Evolutionary conservation across 2,329 filamentous ascomycete genomes (phyloP).

Genomic region (Tolypocladium guangdongense): DNA sequence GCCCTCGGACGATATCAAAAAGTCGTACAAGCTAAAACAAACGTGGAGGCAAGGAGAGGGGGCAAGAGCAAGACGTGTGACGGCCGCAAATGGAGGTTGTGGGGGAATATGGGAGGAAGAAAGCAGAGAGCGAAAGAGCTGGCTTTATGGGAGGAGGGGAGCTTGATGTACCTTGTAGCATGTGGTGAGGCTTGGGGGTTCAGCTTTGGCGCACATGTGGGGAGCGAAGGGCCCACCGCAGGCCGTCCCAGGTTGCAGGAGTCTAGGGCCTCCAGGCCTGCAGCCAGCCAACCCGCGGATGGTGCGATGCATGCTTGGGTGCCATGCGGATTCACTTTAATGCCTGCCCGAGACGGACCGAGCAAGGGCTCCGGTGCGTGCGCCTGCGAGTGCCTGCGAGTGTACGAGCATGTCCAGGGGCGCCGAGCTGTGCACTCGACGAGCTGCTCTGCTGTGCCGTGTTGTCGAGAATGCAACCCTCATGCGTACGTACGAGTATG

Average conservation of each 20-base stretch:
- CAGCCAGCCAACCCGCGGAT: no score
- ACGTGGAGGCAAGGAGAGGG: slow-evolving; percentile 1
- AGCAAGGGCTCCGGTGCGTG: neutral
- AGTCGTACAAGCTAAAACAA: neutral
- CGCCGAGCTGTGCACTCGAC: neutral
- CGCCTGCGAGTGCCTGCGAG: neutral
- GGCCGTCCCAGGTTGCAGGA: no score
- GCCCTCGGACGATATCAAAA: slow-evolving; percentile 3
- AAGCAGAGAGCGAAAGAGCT: neutral
- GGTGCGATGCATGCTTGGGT: no score
- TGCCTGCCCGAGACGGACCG: neutral
- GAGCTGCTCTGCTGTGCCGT: neutral
- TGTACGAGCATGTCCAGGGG: neutral
- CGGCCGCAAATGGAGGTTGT: slow-evolving; percentile 1
- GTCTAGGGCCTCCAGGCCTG: no score
- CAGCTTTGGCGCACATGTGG: slow-evolving; percentile 8
- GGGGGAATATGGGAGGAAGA: slow-evolving; percentile 1
- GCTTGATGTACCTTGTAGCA: slow-evolving; percentile 2
- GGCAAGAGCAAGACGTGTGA: neutral
- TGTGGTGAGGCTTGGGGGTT: slow-evolving; percentile 10
- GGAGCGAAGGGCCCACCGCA: slow-evolving; percentile 1
- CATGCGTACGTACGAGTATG: neutral
- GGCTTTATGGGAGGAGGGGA: slow-evolving; percentile 8
- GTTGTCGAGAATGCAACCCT: neutral
- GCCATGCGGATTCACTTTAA: neutral